Evolutionary conservation across 371 early-diverging fungal genomes (phyloP).

Genomic region (Parasitella parasitica): DNA sequence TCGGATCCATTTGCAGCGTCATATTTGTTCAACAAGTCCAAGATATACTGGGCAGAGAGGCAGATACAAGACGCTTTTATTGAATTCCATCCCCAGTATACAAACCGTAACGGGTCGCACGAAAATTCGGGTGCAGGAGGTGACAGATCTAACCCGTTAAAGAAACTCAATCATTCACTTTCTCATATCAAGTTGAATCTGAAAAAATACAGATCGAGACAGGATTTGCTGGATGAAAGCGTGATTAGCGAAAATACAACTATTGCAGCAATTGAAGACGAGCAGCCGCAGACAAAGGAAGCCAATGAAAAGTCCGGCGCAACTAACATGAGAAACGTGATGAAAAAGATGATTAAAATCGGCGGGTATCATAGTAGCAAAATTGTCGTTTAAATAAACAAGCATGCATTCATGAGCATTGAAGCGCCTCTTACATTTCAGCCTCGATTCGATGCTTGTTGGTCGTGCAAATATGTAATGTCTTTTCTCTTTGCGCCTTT

Average conservation of each 20-base stretch:
- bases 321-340: conserved; percentile 32
- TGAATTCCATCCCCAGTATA: conserved; percentile 20
- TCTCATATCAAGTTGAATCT: conserved; percentile 40
- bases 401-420: too few species aligned
- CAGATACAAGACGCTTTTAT: conserved; percentile 27
- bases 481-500: too few species aligned
- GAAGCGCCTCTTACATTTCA: too few species aligned
- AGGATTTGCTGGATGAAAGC: conserved; percentile 18
- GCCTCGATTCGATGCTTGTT: too few species aligned
- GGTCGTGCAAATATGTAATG: too few species aligned
- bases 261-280: not conserved
- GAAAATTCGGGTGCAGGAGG: not conserved
- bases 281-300: not conserved
- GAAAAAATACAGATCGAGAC: conserved; percentile 26
- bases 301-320: conserved; percentile 6
- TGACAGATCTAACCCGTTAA: conserved; percentile 15
- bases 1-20: conserved; percentile 37
- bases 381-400: not conserved
- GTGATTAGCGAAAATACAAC: conserved; percentile 12
- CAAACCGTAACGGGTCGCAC: not conserved
- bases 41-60: conserved; percentile 10
- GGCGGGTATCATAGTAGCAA: conserved; percentile 18
- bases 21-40: conserved; percentile 25
- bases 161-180: conserved; percentile 39
- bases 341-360: conserved; percentile 39